Base-by-base conservation (phyloP, 805 yeast genomes). In the Lipomyces yamadae region DNA sequence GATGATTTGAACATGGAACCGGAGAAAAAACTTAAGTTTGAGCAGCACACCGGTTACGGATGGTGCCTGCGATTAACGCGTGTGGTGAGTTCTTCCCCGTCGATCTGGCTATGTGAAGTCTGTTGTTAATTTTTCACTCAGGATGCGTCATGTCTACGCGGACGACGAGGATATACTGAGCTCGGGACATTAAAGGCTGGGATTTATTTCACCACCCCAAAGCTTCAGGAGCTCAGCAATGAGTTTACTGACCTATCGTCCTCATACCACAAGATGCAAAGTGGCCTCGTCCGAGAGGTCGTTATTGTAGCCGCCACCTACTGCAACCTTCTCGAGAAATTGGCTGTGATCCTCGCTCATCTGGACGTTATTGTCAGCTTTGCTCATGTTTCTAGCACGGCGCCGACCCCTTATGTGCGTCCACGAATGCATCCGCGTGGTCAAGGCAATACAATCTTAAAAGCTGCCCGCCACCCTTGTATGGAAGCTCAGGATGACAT, bases 41-140 rank as follows among this genome's bases (percentile, higher is more conserved):
- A 95, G 76, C 86, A 89, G 63, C 97, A 94, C 75, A 90, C 85
- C 69, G 86, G 84, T 34, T 96, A 91, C 77, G 98, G 98, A 29
- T 93, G 97, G 96, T 92, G 97, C 77, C 86, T 94, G 83, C 83
- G 98, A 72, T 84, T 95, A 30, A 95, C 99, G 0, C 85, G 99
- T 77, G 77, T 63, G 37, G 70, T 67, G 39, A 11, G 70, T 65
- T 13, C 18, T 4, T 13, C 13, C 29, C 15, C 11, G 18, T 24
- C 24, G 1, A 24, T 53, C 15, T 29, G 11, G 18, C n/a, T 13
- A 13, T 24, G 39, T 15, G 13, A 34, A 54, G n/a, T 60, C 10
- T 32, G 13, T 54, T 15, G 24, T 34, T 60, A 29, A 54, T 39
- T 88, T 24, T 24, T 24, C 32, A 33, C 13, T 7, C 34, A 86